These are phyloP conservation scores for Podospora appendiculata DNA, from an alignment of 495 filamentous ascomycete genomes.

Conservation along the genomic window DNA sequence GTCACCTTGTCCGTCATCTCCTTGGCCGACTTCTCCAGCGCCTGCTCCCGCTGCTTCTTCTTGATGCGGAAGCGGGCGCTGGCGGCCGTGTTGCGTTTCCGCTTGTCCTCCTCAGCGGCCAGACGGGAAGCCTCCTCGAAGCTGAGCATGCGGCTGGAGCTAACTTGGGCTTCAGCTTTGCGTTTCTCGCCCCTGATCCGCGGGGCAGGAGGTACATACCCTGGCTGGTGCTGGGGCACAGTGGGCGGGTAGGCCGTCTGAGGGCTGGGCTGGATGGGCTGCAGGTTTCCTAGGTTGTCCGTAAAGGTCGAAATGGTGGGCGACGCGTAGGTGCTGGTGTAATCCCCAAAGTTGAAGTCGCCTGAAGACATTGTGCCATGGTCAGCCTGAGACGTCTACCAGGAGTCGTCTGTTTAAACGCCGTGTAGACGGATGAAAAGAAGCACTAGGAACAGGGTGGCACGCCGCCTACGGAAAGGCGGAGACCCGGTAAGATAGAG, in stretches of 20 bases:
- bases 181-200: slow-evolving; percentile 33
- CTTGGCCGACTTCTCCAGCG: slow-evolving; percentile 81
- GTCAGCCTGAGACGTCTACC: slow-evolving; percentile 11
- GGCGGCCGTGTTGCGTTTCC: slow-evolving; percentile 91
- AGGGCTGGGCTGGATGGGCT: slow-evolving; percentile 39
- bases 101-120: slow-evolving; percentile 95
- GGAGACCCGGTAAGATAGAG: slow-evolving; percentile 20
- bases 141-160: slow-evolving; percentile 30
- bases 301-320: slow-evolving; percentile 38
- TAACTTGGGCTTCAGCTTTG: slow-evolving; percentile 34
- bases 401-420: not conserved
- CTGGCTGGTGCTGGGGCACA: slow-evolving; percentile 29
- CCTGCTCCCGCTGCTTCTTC: slow-evolving; percentile 98
- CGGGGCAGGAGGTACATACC: slow-evolving; percentile 25
- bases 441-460: slow-evolving; percentile 5
- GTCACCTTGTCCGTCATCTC: slow-evolving; percentile 82
- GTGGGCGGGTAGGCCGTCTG: slow-evolving; percentile 29
- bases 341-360: slow-evolving; percentile 42
- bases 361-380: slow-evolving; percentile 43
- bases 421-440: slow-evolving; percentile 9
- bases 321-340: slow-evolving; percentile 35
- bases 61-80: slow-evolving; percentile 93
- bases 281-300: slow-evolving; percentile 34
- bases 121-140: slow-evolving; percentile 64
- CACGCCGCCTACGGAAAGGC: slow-evolving; percentile 20